A percentile compares a stretch with the other conserved stretches of the same genome.
Conservation (phyloP, 2,329 filamentous ascomycete species). For the Penicillium olsonii region DNA sequence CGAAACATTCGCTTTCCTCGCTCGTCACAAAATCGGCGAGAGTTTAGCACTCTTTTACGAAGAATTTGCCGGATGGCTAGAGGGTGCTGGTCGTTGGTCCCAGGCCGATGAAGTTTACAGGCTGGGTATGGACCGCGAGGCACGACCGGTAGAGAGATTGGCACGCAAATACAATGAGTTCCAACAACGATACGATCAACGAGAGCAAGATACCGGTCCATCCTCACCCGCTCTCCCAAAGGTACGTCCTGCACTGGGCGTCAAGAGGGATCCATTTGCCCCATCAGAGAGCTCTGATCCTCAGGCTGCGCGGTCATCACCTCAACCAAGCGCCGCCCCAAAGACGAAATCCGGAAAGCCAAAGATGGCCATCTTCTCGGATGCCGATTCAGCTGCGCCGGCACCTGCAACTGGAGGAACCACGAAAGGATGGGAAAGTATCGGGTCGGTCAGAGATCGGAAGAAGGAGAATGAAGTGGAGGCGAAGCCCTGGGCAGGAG, state of each 20-base stretch:
- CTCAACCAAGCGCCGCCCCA: conserved; percentile 48
- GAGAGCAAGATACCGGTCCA: conserved; percentile 66
- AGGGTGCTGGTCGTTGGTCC: conserved; percentile 76
- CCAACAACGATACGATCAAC: conserved; percentile 72
- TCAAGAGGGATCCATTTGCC: conserved; percentile 82
- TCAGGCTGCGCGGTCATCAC: conserved; percentile 62
- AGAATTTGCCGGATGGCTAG: conserved; percentile 92
- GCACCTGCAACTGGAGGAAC: conserved; percentile 55
- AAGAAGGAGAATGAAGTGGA: conserved; percentile 93
- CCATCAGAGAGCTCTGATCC: conserved; percentile 60
- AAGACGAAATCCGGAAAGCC: conserved; percentile 68
- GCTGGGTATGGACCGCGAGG: conserved; percentile 84
- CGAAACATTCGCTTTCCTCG: conserved; percentile 88
- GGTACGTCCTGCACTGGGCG: conserved; percentile 77
- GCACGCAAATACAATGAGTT: conserved; percentile 92
- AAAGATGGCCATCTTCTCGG: conserved; percentile 91
- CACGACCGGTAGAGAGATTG: conserved; percentile 76
- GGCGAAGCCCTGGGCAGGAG: conserved; percentile 86
- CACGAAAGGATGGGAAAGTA: conserved; percentile 84
- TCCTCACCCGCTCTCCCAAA: conserved; percentile 84
- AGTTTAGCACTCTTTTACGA: conserved; percentile 90
- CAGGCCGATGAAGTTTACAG: conserved; percentile 95
- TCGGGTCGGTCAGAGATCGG: conserved; percentile 80
- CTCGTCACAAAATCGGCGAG: conserved; percentile 85
- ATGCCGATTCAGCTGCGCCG: conserved; percentile 63